These are phyloP conservation scores for Candida glucosophila DNA, from an alignment of 1,139 yeast genomes.

Conservation along the genomic window DNA sequence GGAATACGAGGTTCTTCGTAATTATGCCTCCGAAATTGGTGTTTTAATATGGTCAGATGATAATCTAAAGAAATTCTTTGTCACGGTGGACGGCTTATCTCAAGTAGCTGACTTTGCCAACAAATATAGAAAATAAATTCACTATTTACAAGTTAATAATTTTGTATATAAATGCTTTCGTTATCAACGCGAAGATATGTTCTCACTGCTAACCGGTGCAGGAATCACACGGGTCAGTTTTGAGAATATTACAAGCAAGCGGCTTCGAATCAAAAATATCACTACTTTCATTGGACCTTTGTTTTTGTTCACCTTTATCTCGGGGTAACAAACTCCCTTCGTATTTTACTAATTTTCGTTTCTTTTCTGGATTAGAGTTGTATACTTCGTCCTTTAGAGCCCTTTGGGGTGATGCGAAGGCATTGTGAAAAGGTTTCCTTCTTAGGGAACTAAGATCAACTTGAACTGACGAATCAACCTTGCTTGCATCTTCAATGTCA, in stretches of 20 bases:
- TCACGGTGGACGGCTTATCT: slow-evolving; percentile 75
- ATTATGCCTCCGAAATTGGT: slow-evolving; percentile 86
- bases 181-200: too few relatives aligned
- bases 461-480: too few relatives aligned
- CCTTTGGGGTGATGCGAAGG: too few relatives aligned
- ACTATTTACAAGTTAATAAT: slow-evolving; percentile 2
- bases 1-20: slow-evolving; percentile 66
- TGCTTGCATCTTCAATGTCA: slow-evolving; percentile 26
- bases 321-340: too few relatives aligned
- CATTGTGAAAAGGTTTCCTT: too few relatives aligned
- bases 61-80: slow-evolving; percentile 65
- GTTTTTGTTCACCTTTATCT: neutral
- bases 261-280: slow-evolving; percentile 28
- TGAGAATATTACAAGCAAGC: slow-evolving; percentile 28
- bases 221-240: slow-evolving; percentile 34
- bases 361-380: too few relatives aligned
- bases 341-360: too few relatives aligned
- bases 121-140: slow-evolving; percentile 39
- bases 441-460: too few relatives aligned
- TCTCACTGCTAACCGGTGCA: slow-evolving; percentile 31
- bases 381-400: too few relatives aligned
- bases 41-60: slow-evolving; percentile 81
- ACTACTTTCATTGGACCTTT: slow-evolving; percentile 4
- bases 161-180: slow-evolving; percentile 4
- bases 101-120: slow-evolving; percentile 85